Evolutionary conservation across 495 filamentous ascomycete species (phyloP).

Genomic region (Viridothelium virens): DNA sequence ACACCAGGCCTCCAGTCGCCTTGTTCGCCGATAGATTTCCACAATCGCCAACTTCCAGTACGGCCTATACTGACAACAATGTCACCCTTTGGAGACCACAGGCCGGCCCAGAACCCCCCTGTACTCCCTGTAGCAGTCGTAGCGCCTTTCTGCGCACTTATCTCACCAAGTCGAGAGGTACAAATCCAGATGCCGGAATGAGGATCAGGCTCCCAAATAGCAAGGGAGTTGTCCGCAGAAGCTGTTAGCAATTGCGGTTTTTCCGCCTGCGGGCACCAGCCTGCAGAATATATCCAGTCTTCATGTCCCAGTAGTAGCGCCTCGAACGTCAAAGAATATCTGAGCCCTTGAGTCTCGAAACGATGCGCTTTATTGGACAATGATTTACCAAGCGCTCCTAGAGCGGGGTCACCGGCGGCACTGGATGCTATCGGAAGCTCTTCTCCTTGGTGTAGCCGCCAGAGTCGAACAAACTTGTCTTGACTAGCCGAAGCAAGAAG

Average conservation of each 20-base stretch:
- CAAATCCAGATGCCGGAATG: conserved; percentile 86
- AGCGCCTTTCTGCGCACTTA: conserved; percentile 85
- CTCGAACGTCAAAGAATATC: conserved; percentile 83
- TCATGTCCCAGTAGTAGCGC: conserved; percentile 92
- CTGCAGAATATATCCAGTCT: conserved; percentile 89
- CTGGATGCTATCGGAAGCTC: conserved; percentile 43
- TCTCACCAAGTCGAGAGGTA: conserved; percentile 75
- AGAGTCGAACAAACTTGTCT: conserved; percentile 93
- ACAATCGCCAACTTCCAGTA: conserved; percentile 88
- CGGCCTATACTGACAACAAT: conserved; percentile 73
- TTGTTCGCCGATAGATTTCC: conserved; percentile 50
- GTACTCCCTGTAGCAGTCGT: conserved; percentile 93
- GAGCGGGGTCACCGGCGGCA: conserved; percentile 42
- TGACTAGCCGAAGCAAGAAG: conserved; percentile 90
- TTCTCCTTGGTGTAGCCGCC: conserved; percentile 70
- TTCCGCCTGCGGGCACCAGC: conserved; percentile 54
- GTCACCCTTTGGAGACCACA: conserved; percentile 77
- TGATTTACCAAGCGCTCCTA: conserved; percentile 51
- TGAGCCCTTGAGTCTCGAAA: conserved; percentile 48
- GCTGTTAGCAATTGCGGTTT: conserved; percentile 73
- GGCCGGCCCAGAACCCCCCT: conserved; percentile 90
- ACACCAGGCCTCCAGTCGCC: conserved; percentile 67
- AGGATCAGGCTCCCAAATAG: conserved; percentile 80
- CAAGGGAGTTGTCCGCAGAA: conserved; percentile 89
- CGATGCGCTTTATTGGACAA: conserved; percentile 84